Base-by-base conservation (phyloP, 169 alveolate species). In the Plasmodium malariae region DNA sequence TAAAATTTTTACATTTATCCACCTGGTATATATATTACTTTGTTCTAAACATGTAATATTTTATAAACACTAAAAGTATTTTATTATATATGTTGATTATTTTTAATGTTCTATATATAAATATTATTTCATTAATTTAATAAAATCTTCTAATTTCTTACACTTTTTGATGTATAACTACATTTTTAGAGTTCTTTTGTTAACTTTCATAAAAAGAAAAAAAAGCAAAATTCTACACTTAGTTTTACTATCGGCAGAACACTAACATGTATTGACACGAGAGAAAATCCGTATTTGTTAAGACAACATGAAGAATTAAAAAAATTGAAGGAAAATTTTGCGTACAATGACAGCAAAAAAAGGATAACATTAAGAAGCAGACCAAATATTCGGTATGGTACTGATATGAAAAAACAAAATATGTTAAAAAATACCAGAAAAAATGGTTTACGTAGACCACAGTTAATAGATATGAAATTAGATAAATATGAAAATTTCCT, bases 391-490 rank as follows among this genome's bases (percentile, higher is more conserved):
- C 0, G 17, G 11, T 21, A 19, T 14, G 17, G 30, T 11, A 19
- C 24, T 19, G 30, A 36, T 28, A 28, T 19, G 0, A 63, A 63
- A 2, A 40, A 45, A 6, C 2, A 63, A 21, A 28, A 19, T 30
- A 0, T 63, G 32, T 30, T 63, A 34, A 63, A 26, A 28, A 24
- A 63, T 28, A 0, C 32, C 24, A 63, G 32, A 21, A 17, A 21
- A 17, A 6, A 14, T 28, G 24, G 24, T n/a, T 30, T 63, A 17
- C 24, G 30, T 19, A 63, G 74, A 34, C 74, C 74, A 34, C 9
- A 63, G 2, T 1, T 63, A 63, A 63, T 63, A n/a, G 74, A 63
- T n/a, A 3, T 49, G 12, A 63, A 1, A 24, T 63, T 63, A 63
- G 32, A 21, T 28, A 63, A 4, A 0, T 9, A 28, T 14, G 74